Conservation (phyloP, 805 yeast species). For the Metschnikowia cerradonensis region DNA sequence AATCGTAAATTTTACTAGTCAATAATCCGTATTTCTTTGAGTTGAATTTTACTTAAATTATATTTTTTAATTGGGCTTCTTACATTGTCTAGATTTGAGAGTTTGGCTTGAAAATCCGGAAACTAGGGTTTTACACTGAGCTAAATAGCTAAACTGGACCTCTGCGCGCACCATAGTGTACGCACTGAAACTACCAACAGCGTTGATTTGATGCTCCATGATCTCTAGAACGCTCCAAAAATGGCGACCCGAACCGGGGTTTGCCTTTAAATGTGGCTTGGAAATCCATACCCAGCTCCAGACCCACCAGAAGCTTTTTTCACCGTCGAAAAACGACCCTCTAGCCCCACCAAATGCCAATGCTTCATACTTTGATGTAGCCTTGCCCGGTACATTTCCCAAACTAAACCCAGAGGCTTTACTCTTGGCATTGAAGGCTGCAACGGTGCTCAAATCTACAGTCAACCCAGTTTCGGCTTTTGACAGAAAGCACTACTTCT, state of each 20-base stretch:
- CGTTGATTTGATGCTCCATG: conserved; percentile 7
- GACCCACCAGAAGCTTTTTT: conserved; percentile 73
- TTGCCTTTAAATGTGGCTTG: conserved; percentile 69
- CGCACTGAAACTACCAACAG: neutral
- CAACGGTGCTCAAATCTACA: conserved; percentile 60
- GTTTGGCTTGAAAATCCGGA: neutral
- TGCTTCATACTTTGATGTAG: conserved; percentile 75
- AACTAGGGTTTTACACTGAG: neutral
- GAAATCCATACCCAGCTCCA: conserved; percentile 90
- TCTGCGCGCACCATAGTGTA: neutral
- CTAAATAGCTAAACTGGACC: neutral
- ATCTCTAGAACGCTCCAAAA: conserved; percentile 11
- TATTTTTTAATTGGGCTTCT: no score
- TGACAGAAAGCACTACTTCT: conserved; percentile 94
- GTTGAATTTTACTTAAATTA: no score
- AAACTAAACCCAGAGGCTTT: conserved; percentile 70
- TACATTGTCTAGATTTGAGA: neutral
- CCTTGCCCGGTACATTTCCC: conserved; percentile 93
- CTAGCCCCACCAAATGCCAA: conserved; percentile 55
- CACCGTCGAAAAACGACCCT: conserved; percentile 39
- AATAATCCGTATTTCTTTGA: no score
- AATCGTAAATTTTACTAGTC: no score
- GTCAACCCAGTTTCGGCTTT: conserved; percentile 60
- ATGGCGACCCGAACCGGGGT: conserved; percentile 19
- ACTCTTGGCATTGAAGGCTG: conserved; percentile 65